Conservation (phyloP, 768 basidiomycete genomes). For the Trametes punicea region DNA sequence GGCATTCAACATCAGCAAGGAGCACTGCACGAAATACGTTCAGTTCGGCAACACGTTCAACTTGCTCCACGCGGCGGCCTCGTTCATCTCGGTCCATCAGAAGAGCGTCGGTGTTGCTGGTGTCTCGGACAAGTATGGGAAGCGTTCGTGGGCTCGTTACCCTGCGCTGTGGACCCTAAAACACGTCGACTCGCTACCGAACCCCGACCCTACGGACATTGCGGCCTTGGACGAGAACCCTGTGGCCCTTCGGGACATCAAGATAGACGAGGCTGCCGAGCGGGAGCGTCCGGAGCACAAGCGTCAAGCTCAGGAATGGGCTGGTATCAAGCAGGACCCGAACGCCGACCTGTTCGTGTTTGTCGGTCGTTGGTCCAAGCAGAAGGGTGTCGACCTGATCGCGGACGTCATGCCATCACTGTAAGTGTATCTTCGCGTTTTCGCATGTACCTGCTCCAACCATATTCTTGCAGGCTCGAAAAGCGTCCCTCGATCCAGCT, state of each 20-base stretch:
- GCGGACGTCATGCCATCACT: conserved; percentile 92
- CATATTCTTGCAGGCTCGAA: conserved; percentile 53
- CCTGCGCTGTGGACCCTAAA: conserved; percentile 95
- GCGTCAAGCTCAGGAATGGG: conserved; percentile 94
- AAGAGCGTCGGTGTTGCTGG: conserved; percentile 93
- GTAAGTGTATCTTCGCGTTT: conserved; percentile 40
- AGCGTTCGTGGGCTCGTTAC: conserved; percentile 95
- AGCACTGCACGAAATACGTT: conserved; percentile 93
- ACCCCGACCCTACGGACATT: conserved; percentile 94
- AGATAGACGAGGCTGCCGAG: conserved; percentile 79
- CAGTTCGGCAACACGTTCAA: conserved; percentile 99
- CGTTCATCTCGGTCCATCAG: conserved; percentile 89
- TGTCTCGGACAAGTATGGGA: conserved; percentile 97
- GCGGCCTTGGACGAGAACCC: conserved; percentile 86
- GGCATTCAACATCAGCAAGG: conserved; percentile 96
- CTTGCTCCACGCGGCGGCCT: conserved; percentile 87
- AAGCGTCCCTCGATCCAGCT: conserved; percentile 85
- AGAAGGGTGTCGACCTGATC: conserved; percentile 96
- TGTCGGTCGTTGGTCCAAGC: conserved; percentile 97
- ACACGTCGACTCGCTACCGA: conserved; percentile 92
- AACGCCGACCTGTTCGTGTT: conserved; percentile 91
- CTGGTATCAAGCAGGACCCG: conserved; percentile 87
- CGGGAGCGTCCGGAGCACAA: conserved; percentile 89
- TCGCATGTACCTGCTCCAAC: conserved; percentile 14
- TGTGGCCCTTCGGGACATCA: conserved; percentile 62